A percentile compares a stretch with the other conserved stretches of the same genome.
Conservation (phyloP, 2,329 filamentous ascomycete genomes). For the Aspergillus bombycis region DNA sequence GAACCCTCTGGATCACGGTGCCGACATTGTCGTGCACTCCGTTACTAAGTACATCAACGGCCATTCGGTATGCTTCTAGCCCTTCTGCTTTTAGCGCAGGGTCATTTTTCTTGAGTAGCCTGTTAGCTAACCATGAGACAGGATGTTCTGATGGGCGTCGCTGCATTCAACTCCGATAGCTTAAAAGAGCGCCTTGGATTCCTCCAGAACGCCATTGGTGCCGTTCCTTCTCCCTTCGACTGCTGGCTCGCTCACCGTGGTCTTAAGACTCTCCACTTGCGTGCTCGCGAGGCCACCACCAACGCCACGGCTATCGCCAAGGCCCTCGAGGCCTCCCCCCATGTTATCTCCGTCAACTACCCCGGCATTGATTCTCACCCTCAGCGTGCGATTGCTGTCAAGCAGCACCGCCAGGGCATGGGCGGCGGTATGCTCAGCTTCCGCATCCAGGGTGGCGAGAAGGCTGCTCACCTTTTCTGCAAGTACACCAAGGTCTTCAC, state of each 20-base stretch:
- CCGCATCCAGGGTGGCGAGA: slow-evolving; percentile 83
- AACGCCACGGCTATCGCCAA: slow-evolving; percentile 80
- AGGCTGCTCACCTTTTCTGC: slow-evolving; percentile 90
- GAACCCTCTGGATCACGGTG: slow-evolving; percentile 91
- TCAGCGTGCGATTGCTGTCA: slow-evolving; percentile 79
- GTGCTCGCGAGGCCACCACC: slow-evolving; percentile 78
- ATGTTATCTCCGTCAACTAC: slow-evolving; percentile 92
- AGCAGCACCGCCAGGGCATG: slow-evolving; percentile 92
- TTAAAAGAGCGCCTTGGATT: slow-evolving; percentile 79
- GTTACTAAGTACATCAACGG: slow-evolving; percentile 99
- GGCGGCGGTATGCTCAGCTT: slow-evolving; percentile 98
- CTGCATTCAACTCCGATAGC: slow-evolving; percentile 86
- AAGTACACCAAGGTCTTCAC: slow-evolving; percentile 87
- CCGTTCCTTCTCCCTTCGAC: slow-evolving; percentile 92
- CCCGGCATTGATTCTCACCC: slow-evolving; percentile 87
- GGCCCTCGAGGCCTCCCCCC: slow-evolving; percentile 75
- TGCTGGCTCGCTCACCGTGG: slow-evolving; percentile 97
- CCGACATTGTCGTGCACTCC: slow-evolving; percentile 94
- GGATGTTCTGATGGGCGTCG: slow-evolving; percentile 97
- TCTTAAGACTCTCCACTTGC: slow-evolving; percentile 93
- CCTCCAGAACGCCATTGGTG: slow-evolving; percentile 96
- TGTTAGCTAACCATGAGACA: slow-evolving; percentile 33
- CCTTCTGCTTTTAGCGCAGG: not conserved
- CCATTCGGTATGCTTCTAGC: slow-evolving; percentile 60
- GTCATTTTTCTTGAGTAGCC: not conserved